phyloP scores from a whole-genome alignment of 352 stramenopile genomes.

The Globisporangium megalacanthum region DNA sequence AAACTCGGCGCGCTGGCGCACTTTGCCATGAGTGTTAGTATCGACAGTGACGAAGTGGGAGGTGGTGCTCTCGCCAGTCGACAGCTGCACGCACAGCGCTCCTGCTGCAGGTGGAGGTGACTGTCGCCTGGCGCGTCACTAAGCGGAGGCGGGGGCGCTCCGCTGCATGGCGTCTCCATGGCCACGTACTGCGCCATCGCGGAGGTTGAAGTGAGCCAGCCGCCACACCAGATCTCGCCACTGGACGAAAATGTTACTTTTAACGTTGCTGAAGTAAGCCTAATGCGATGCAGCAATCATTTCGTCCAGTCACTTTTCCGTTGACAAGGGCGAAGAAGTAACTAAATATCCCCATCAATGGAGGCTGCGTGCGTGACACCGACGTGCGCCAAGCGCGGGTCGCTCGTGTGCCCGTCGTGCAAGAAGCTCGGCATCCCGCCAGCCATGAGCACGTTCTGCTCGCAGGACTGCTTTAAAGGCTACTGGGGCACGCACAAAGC shows the following conservation, averaged over 20 bases:
- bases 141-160: not conserved
- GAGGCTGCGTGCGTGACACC: conserved; percentile 55
- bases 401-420: conserved; percentile 89
- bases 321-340: not conserved
- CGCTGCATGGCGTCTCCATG: not conserved
- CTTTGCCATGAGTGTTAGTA: conserved; percentile 1
- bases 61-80: not conserved
- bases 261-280: too few relatives aligned
- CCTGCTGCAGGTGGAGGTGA: not conserved
- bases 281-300: too few relatives aligned
- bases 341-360: not conserved
- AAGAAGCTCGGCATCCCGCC: conserved; percentile 86
- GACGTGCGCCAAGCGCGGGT: conserved; percentile 71
- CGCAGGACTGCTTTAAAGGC: conserved; percentile 95
- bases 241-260: too few relatives aligned
- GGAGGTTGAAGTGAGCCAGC: too few relatives aligned
- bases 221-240: too few relatives aligned
- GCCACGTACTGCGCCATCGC: not conserved
- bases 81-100: not conserved
- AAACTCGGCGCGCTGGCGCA: conserved; percentile 17
- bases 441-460: conserved; percentile 89
- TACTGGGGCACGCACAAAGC: conserved; percentile 95
- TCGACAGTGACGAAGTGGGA: too few relatives aligned
- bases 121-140: not conserved
- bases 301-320: too few relatives aligned